Percentiles rank a stretch among this genome's conserved stretches.
Conservation (phyloP, 306 rosid species). For the Lotus japonicus region DNA sequence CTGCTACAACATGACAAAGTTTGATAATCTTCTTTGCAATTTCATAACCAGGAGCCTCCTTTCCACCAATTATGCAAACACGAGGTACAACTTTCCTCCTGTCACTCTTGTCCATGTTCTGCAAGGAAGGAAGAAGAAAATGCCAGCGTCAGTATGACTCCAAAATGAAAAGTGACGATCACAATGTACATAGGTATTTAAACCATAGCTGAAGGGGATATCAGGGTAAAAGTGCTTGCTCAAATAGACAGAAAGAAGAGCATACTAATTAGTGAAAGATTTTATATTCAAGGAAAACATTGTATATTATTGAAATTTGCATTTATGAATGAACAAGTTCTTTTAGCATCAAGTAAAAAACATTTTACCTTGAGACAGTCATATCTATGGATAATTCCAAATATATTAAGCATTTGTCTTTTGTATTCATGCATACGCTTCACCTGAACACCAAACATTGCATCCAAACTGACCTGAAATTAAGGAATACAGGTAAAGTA, state of each 20-base stretch:
- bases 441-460: constrained; percentile 78
- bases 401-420: constrained; percentile 67
- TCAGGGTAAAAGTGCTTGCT: constrained; percentile 5
- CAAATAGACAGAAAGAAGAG: constrained; percentile 2
- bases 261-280: neutral
- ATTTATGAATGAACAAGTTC: constrained; percentile 2
- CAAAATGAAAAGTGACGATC: constrained; percentile 2
- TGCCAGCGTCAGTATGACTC: constrained; percentile 3
- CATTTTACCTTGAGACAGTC: constrained; percentile 62
- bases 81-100: constrained; percentile 63
- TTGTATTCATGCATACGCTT: constrained; percentile 80
- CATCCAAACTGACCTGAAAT: constrained; percentile 69
- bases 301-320: constrained; percentile 1
- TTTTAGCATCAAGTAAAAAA: constrained; percentile 5
- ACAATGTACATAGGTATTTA: neutral
- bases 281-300: neutral
- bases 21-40: constrained; percentile 66
- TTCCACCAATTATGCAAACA: constrained; percentile 77
- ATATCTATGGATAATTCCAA: constrained; percentile 69
- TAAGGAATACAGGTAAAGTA: constrained; percentile 9
- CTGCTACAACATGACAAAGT: constrained; percentile 64
- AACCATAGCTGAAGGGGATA: neutral
- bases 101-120: constrained; percentile 58
- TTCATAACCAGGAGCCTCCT: constrained; percentile 77
- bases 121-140: constrained; percentile 13